Base-by-base conservation (phyloP, 2,329 filamentous ascomycete species). In the Microsporum canis region DNA sequence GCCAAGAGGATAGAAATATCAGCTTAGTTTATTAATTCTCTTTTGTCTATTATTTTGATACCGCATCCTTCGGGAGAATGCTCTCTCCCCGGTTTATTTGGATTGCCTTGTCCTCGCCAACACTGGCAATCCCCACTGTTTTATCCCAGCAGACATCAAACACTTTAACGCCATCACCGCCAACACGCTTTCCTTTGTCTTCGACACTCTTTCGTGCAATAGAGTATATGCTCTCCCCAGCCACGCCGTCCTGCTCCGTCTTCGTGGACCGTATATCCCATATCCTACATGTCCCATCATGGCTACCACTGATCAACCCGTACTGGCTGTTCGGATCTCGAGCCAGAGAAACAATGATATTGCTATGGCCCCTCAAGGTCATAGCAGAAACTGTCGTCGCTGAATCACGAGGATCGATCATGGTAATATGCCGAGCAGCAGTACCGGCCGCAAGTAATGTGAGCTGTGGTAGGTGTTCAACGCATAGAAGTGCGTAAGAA, bases 41-140 rank as follows among this genome's bases (percentile, higher is more conserved):
- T 59, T 51, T 31, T 59, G 14, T 57, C 36, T 55, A 70, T 67
- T 63, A 64, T 64, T 55, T 55, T 36, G 31, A 34, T 55, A 38
- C n/a, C 65, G 65, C 64, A 65, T 43, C 68, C 8, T 71, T 71
- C 59, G 69, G 73, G 58, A 76, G 64, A 59, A 78, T 72, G 34
- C 74, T 81, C 64, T 82, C 80, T 17, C 84, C 86, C 66, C 82
- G 81, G 74, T 99, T 96, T 63, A 99, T 85, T 79, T 99, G 94
- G 68, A 99, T 86, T 77, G 84, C 86, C 78, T 94, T 96, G 71
- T 99, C 94, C 80, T 97, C 91, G 14, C 92, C 91, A 49, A 80
- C 91, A 69, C 89, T 95, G 51, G 96, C 88, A 71, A 99, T 92
- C 0, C 94, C 95, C 70, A 95, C 84, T 5, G 85, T 83, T 71